Evolutionary conservation across 352 stramenopile genomes (phyloP).

Genomic region (Phytophthora parvispora): DNA sequence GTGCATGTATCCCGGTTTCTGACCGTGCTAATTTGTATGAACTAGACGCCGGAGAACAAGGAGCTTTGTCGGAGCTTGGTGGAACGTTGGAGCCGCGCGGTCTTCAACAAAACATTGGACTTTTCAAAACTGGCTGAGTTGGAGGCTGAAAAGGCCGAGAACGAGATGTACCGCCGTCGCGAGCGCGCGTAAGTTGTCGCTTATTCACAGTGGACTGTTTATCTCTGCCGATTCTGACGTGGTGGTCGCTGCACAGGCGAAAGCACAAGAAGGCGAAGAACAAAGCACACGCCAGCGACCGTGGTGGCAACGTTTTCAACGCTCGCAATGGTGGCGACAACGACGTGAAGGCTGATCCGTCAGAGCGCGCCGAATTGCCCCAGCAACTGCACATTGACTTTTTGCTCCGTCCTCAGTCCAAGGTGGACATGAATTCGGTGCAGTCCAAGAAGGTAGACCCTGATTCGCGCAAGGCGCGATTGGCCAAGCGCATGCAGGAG

Average conservation of each 20-base stretch:
- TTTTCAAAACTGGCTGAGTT: conserved; percentile 89
- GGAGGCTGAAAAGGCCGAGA: conserved; percentile 89
- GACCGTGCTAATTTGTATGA: background rate
- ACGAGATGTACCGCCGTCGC: conserved; percentile 74
- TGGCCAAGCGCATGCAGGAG: conserved; percentile 91
- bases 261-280: conserved; percentile 59
- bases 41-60: conserved; percentile 87
- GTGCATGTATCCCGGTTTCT: background rate
- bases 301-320: conserved; percentile 67
- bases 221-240: conserved; percentile 5
- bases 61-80: conserved; percentile 87
- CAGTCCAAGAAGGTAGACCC: conserved; percentile 72
- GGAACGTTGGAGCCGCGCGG: conserved; percentile 88
- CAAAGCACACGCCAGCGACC: conserved; percentile 27
- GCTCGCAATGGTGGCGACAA: conserved; percentile 25
- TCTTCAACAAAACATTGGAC: conserved; percentile 92
- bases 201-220: background rate
- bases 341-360: conserved; percentile 52
- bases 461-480: conserved; percentile 83
- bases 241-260: conserved; percentile 24
- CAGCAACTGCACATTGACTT: conserved; percentile 87
- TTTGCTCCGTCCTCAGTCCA: conserved; percentile 83
- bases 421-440: conserved; percentile 76
- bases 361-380: conserved; percentile 77
- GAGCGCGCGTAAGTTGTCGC: conserved; percentile 43